Evolutionary conservation across 345 rosid species (phyloP), one percentile per base, ranked within the genome.

Genomic region (Brassica cretica): DNA sequence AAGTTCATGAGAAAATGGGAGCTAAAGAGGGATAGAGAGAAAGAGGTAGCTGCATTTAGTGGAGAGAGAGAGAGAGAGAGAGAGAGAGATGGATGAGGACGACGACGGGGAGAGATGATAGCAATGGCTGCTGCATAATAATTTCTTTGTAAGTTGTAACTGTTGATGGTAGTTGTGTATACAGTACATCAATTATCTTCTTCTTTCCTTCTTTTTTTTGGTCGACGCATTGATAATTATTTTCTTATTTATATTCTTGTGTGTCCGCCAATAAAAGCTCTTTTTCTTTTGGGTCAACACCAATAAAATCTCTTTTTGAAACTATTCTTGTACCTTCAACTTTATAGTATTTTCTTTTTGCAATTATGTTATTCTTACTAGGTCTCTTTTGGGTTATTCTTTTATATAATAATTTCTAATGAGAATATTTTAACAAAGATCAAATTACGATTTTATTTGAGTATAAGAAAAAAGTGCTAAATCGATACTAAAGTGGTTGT

Each of bases 111-210:
- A 49, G 64, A 32, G 75, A 46, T 46, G 14, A 41, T 18, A 59
- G 76, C 62, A 64, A 71, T 27, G 11, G 81, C 55, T 66, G 81
- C 55, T 66, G 68, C 72, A 58, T 41, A 55, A 78, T 59, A 64
- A 56, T 65, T 60, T 58, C 68, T 41, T 63, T 58, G 59, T 49
- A 14, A 62, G 29, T 63, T 58, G 59, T 49, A 14, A 62, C 82
- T 74, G 82, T 68, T 79, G 71, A 63, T 79, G 82, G 70, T 79
- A 61, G 78, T 79, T 68, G 82, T 29, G 37, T 15, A 4, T 66
- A 78, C 82, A 72, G 64, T 66, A 46, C 77, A 0, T 30, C 12
- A 29, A 41, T 72, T 78, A 78, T 78, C 72, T 39, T 77, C 39
- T 2, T 49, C 18, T 5, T 49, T n/a, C 18, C 3, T 51, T 27